Evolutionary conservation across 371 early-diverging fungal species (phyloP).

Genomic region (Parasitella parasitica): DNA sequence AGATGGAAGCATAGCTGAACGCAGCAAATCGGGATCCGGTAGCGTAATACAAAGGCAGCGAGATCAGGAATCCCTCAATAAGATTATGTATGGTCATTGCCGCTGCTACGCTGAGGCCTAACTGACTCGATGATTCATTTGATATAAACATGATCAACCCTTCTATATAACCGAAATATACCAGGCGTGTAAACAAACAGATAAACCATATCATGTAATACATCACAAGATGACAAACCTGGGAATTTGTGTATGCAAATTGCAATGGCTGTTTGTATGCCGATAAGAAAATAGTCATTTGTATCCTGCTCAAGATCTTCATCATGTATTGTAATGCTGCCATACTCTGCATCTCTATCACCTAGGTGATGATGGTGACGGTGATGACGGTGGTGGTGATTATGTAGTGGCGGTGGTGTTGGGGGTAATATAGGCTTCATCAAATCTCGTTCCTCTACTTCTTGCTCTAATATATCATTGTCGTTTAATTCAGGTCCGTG

Average conservation of each 20-base stretch:
- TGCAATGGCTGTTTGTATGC: conserved; percentile 70
- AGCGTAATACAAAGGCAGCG: conserved; percentile 71
- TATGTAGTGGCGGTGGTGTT: background rate
- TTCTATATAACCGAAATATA: conserved; percentile 35
- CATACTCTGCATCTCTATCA: background rate
- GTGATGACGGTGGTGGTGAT: background rate
- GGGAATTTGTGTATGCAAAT: conserved; percentile 75
- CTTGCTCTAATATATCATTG: no score
- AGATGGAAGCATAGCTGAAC: conserved; percentile 60
- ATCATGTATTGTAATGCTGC: background rate
- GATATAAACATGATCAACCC: conserved; percentile 79
- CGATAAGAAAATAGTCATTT: conserved; percentile 41
- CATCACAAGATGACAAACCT: conserved; percentile 25
- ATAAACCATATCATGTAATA: background rate
- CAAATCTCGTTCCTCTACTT: background rate
- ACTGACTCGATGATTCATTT: conserved; percentile 57
- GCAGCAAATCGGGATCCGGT: conserved; percentile 60
- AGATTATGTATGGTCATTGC: conserved; percentile 81
- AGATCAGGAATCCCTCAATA: conserved; percentile 80
- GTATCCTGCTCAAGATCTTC: background rate
- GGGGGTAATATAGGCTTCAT: background rate
- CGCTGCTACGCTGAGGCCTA: conserved; percentile 71
- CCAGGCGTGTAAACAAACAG: background rate
- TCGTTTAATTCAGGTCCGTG: background rate
- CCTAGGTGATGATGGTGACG: background rate